Evolutionary conservation across 2,329 filamentous ascomycete genomes (phyloP).

Genomic region (Cadophora sp.): DNA sequence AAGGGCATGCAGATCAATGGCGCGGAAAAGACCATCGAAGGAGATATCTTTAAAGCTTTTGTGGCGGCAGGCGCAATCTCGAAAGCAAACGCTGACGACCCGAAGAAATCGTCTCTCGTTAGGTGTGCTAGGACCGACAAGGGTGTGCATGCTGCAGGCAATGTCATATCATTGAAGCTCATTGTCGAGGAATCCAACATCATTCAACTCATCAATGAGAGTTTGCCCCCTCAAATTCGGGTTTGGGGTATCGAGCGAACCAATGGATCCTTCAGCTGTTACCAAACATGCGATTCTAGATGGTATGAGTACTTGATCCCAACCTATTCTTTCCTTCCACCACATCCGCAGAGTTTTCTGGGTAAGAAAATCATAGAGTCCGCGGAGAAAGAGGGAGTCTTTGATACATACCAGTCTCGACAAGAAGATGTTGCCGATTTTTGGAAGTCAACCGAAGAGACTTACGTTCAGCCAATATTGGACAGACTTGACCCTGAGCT

Average conservation of each 20-base stretch:
- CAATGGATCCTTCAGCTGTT: slow-evolving; percentile 91
- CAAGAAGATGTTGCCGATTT: slow-evolving; percentile 82
- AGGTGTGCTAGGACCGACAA: slow-evolving; percentile 97
- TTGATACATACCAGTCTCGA: slow-evolving; percentile 70
- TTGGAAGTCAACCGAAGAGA: slow-evolving; percentile 84
- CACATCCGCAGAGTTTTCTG: slow-evolving; percentile 86
- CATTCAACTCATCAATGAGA: slow-evolving; percentile 87
- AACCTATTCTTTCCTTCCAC: slow-evolving; percentile 89
- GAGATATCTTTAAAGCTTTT: slow-evolving; percentile 91
- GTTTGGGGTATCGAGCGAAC: slow-evolving; percentile 94
- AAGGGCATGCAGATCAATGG: slow-evolving; percentile 93
- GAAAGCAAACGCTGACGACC: slow-evolving; percentile 95
- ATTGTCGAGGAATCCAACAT: slow-evolving; percentile 92
- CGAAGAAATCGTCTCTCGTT: slow-evolving; percentile 93
- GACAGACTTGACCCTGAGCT: slow-evolving; percentile 68
- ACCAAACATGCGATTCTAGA: slow-evolving; percentile 91
- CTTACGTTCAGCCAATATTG: slow-evolving; percentile 75
- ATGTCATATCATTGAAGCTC: slow-evolving; percentile 92
- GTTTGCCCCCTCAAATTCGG: slow-evolving; percentile 86
- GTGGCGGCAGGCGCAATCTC: slow-evolving; percentile 91
- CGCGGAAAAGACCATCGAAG: slow-evolving; percentile 90
- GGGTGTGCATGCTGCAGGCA: slow-evolving; percentile 94
- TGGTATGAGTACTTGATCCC: slow-evolving; percentile 98
- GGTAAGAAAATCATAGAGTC: slow-evolving; percentile 82
- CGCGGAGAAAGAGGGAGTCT: slow-evolving; percentile 74